A percentile compares a stretch with the other conserved stretches of the same genome.
Evolutionary conservation across 495 filamentous ascomycete genomes (phyloP).

Genomic region (Venustampulla echinocandica): DNA sequence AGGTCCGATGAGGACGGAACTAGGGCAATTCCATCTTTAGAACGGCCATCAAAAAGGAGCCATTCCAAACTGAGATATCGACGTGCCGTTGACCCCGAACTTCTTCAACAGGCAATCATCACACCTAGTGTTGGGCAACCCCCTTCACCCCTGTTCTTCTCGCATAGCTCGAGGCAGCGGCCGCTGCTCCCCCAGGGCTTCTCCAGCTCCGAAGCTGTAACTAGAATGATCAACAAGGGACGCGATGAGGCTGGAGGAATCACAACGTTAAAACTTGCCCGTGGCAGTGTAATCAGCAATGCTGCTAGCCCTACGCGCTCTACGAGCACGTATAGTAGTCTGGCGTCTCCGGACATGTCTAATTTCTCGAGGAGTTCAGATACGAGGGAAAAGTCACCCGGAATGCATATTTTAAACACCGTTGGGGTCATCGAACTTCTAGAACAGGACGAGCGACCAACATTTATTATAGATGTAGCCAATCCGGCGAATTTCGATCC

Average conservation of each 20-base stretch:
- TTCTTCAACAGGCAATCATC: neutral
- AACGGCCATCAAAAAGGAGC: slow-evolving; percentile 11
- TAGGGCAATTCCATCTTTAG: slow-evolving; percentile 1
- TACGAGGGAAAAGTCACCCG: slow-evolving; percentile 26
- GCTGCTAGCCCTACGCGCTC: slow-evolving; percentile 37
- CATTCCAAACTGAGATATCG: slow-evolving; percentile 10
- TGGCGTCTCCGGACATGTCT: slow-evolving; percentile 33
- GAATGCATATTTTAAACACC: slow-evolving; percentile 40
- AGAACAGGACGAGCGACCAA: slow-evolving; percentile 58
- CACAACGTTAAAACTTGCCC: slow-evolving; percentile 55
- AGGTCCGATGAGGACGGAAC: slow-evolving; percentile 3
- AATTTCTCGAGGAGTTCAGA: slow-evolving; percentile 35
- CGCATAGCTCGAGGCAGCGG: slow-evolving; percentile 35
- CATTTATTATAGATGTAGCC: slow-evolving; percentile 56
- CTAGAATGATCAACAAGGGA: slow-evolving; percentile 50
- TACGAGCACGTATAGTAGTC: slow-evolving; percentile 39
- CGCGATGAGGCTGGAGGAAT: slow-evolving; percentile 42
- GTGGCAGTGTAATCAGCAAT: slow-evolving; percentile 45
- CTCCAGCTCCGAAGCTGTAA: slow-evolving; percentile 43
- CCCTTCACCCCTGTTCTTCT: slow-evolving; percentile 52
- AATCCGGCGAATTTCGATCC: slow-evolving; percentile 43
- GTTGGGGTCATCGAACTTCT: slow-evolving; percentile 56
- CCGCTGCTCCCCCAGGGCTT: slow-evolving; percentile 44
- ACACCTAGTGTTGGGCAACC: slow-evolving; percentile 16
- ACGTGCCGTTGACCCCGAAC: slow-evolving; percentile 14